phyloP scores from a whole-genome alignment of 1,284 basidiomycete genomes.

The Xanthoconium separans region DNA sequence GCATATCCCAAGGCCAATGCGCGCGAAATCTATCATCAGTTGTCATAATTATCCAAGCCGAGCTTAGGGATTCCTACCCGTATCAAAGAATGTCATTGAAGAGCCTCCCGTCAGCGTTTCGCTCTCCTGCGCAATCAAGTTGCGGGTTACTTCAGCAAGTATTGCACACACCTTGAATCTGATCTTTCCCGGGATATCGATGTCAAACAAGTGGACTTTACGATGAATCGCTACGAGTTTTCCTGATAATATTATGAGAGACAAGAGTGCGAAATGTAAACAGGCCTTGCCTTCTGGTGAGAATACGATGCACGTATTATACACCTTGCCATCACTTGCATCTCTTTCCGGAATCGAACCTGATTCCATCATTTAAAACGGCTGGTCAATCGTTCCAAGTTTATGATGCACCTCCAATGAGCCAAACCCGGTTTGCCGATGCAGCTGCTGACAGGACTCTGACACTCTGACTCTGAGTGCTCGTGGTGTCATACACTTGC shows the following conservation, averaged over 20 bases:
- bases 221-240: slow-evolving; percentile 87
- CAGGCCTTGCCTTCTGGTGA: slow-evolving; percentile 70
- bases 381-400: neutral
- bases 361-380: slow-evolving; percentile 30
- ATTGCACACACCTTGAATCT: slow-evolving; percentile 81
- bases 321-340: slow-evolving; percentile 63
- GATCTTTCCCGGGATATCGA: slow-evolving; percentile 96
- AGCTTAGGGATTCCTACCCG: slow-evolving; percentile 50
- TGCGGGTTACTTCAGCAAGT: neutral
- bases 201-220: slow-evolving; percentile 97
- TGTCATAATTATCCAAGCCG: neutral
- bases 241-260: slow-evolving; percentile 45
- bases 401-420: slow-evolving; percentile 77
- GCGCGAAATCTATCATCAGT: slow-evolving; percentile 67
- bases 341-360: slow-evolving; percentile 91
- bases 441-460: slow-evolving; percentile 83
- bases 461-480: slow-evolving; percentile 75
- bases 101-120: slow-evolving; percentile 86
- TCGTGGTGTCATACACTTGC: slow-evolving; percentile 53
- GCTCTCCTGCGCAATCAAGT: slow-evolving; percentile 68
- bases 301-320: slow-evolving; percentile 92
- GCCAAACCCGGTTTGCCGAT: slow-evolving; percentile 79
- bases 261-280: neutral
- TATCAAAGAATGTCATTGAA: slow-evolving; percentile 82
- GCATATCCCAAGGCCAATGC: slow-evolving; percentile 89